Percentiles rank a stretch among this genome's conserved stretches.
Conservation (phyloP, 768 basidiomycete genomes). For the Calocybe indica region DNA sequence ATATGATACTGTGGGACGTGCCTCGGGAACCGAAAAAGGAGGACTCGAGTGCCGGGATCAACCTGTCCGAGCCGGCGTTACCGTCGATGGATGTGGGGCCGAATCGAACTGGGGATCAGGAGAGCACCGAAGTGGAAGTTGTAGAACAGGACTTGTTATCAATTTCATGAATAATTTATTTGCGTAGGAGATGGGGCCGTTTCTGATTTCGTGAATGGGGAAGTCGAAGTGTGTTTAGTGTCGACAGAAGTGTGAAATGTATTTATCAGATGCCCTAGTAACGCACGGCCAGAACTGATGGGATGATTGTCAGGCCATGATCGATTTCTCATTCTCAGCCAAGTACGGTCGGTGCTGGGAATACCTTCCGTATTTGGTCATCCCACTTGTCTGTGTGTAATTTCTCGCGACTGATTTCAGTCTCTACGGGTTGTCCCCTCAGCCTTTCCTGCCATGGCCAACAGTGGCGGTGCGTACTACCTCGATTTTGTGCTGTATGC, state of each 20-base stretch:
- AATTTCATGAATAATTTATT: too few species aligned
- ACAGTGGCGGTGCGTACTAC: conserved; percentile 31
- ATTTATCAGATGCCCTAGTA: too few species aligned
- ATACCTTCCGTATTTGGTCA: conserved; percentile 8
- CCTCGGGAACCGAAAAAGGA: conserved; percentile 8
- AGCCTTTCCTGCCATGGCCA: conserved; percentile 40
- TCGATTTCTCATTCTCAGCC: too few species aligned
- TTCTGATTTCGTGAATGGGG: too few species aligned
- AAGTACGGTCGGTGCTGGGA: conserved; percentile 1
- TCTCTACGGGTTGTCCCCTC: conserved; percentile 15
- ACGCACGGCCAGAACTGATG: too few species aligned
- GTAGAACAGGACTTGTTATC: too few species aligned
- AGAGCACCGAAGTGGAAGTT: too few species aligned
- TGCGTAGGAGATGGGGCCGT: too few species aligned
- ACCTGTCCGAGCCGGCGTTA: neutral
- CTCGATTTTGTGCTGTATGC: conserved; percentile 1
- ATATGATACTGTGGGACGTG: conserved; percentile 43
- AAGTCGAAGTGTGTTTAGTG: too few species aligned
- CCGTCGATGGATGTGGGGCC: neutral
- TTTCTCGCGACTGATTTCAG: conserved; percentile 4
- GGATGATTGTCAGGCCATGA: too few species aligned
- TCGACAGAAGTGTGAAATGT: too few species aligned
- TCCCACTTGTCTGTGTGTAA: neutral
- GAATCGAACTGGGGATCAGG: neutral
- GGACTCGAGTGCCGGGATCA: conserved; percentile 4